Evolutionary conservation across 2,329 filamentous ascomycete species (phyloP).

Genomic region (Nemania serpens): DNA sequence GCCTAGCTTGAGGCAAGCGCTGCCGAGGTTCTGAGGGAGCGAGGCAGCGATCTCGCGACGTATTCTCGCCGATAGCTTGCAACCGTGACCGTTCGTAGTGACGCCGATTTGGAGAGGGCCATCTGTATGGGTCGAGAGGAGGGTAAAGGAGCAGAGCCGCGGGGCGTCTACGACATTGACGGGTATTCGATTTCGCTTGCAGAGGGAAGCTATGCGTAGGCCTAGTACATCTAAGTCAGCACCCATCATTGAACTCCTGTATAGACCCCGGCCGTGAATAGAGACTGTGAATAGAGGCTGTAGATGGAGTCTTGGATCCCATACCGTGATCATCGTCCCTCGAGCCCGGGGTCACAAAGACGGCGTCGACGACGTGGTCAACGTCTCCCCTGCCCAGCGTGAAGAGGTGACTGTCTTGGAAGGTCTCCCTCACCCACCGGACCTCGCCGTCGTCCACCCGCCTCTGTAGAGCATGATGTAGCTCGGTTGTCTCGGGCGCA

Average conservation of each 20-base stretch:
- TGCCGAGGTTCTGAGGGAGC: slow-evolving; percentile 75
- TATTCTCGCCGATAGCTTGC: slow-evolving; percentile 89
- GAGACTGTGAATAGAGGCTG: background rate
- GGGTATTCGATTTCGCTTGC: slow-evolving; percentile 80
- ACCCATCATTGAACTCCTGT: background rate
- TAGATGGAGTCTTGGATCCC: slow-evolving; percentile 7
- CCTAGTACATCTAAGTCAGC: slow-evolving; percentile 46
- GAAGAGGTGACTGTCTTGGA: slow-evolving; percentile 73
- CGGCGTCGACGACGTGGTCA: slow-evolving; percentile 79
- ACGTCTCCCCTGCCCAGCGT: slow-evolving; percentile 81
- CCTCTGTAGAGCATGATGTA: slow-evolving; percentile 63
- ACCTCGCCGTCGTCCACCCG: slow-evolving; percentile 70
- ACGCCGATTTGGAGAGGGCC: slow-evolving; percentile 94
- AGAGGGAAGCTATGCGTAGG: slow-evolving; percentile 72
- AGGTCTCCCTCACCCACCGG: slow-evolving; percentile 67
- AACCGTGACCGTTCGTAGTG: slow-evolving; percentile 92
- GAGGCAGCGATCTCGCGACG: slow-evolving; percentile 83
- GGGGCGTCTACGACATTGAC: slow-evolving; percentile 92
- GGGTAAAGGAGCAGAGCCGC: slow-evolving; percentile 82
- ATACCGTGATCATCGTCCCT: slow-evolving; percentile 47
- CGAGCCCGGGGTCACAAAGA: slow-evolving; percentile 77
- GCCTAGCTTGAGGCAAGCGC: slow-evolving; percentile 78
- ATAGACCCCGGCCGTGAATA: background rate
- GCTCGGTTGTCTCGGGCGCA: slow-evolving; percentile 65
- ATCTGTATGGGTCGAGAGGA: slow-evolving; percentile 87